phyloP scores from a whole-genome alignment of 1,284 basidiomycete species.

The Tylopilus sp. region DNA sequence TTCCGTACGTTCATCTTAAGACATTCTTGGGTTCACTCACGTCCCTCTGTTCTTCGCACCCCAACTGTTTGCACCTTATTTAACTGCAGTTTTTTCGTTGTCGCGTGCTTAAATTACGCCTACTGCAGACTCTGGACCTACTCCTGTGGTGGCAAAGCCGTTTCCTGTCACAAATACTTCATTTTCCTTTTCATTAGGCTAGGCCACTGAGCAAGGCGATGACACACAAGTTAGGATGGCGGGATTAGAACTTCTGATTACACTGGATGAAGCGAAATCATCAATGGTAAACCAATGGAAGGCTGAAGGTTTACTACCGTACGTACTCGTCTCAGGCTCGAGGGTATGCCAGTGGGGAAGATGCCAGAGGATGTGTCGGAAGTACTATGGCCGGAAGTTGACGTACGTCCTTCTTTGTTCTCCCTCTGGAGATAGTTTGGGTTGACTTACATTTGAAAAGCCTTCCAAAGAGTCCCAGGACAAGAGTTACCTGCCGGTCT shows the following conservation, averaged over 20 bases:
- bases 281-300: slow-evolving; percentile 71
- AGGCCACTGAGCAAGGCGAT: slow-evolving; percentile 32
- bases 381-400: slow-evolving; percentile 77
- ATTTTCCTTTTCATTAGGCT: slow-evolving; percentile 67
- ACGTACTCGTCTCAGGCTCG: slow-evolving; percentile 77
- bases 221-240: slow-evolving; percentile 67
- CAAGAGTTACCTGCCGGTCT: slow-evolving; percentile 77
- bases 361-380: slow-evolving; percentile 71
- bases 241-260: slow-evolving; percentile 83
- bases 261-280: slow-evolving; percentile 75
- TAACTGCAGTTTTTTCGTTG: slow-evolving; percentile 71
- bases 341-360: slow-evolving; percentile 87
- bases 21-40: slow-evolving; percentile 76
- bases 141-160: slow-evolving; percentile 76
- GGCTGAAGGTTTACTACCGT: slow-evolving; percentile 79
- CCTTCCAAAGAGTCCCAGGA: slow-evolving; percentile 77
- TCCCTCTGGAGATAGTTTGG: neutral
- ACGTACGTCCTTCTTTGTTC: slow-evolving; percentile 59
- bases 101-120: slow-evolving; percentile 74
- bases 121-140: slow-evolving; percentile 74
- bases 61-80: slow-evolving; percentile 75
- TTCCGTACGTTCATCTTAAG: slow-evolving; percentile 67
- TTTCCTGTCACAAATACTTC: slow-evolving; percentile 57
- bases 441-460: slow-evolving; percentile 46
- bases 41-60: slow-evolving; percentile 74